Evolutionary conservation across 306 rosid genomes (phyloP), one percentile per base, ranked within the genome.

Genomic region (Dicorynia guianensis): DNA sequence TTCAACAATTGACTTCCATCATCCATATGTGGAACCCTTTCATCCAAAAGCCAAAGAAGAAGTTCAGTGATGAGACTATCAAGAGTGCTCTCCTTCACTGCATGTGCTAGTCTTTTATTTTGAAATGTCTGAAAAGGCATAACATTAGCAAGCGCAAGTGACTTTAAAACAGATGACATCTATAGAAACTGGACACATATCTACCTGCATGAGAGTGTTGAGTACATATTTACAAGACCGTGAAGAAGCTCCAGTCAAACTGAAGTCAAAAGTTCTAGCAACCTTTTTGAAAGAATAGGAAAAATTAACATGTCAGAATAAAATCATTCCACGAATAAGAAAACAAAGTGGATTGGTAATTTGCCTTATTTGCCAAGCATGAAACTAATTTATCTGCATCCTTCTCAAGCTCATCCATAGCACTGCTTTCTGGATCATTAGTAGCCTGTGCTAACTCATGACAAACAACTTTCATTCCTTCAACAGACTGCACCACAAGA

Each of bases 161-260:
- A 54, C 7, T 36, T 69, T 14, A 46, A 68, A 67, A n/a, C 8
- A 46, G 6, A 36, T 33, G 56, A 60, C 43, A 25, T 14, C 50
- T 34, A 9, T 25, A 10, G 39, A 52, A 36, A 57, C 7, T 11
- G 50, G 36, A 49, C 35, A 55, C 6, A 47, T 35, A 72, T 3
- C 74, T 82, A 96, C 99, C 96, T 96, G 99, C 99, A 96, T 89
- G 52, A 96, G 96, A 46, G 99, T 96, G 86, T 96, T 96, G 75
- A 96, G 88, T 80, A 96, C 99, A 82, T 96, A 96, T 93, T 96
- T 96, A 86, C 99, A 96, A 59, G 99, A 90, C 79, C 99, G 88
- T 18, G 99, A 96, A 5, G 98, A 90, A 35, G 96, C 98, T 34
- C 99, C 99, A 1, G 87, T 82, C 91, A 96, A 87, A 81, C 98